Evolutionary conservation across 2,329 filamentous ascomycete genomes (phyloP).

Genomic region (Tolypocladium tundrense): DNA sequence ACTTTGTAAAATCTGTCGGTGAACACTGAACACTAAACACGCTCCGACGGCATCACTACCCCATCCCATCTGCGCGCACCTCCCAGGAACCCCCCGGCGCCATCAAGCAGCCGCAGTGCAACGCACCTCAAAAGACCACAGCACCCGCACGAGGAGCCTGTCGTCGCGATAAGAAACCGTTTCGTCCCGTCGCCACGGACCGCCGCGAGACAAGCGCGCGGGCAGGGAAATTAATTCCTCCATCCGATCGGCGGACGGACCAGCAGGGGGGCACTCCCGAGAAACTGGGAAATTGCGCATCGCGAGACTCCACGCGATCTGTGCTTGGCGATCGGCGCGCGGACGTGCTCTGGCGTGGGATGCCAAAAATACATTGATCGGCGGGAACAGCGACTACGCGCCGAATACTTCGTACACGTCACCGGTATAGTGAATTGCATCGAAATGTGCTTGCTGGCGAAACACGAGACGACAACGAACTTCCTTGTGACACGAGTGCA

Average conservation of each 20-base stretch:
- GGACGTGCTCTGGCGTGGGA: neutral
- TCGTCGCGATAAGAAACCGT: neutral
- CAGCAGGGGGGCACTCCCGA: neutral
- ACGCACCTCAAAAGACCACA: too few species aligned
- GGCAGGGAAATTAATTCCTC: too few species aligned
- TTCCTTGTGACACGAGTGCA: neutral
- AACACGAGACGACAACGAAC: neutral
- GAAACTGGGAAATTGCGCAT: neutral
- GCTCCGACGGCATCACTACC: too few species aligned
- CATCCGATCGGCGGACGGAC: neutral
- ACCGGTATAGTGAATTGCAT: too few species aligned
- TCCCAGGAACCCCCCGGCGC: too few species aligned
- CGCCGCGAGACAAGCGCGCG: neutral
- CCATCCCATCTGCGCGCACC: too few species aligned
- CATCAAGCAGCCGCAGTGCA: too few species aligned
- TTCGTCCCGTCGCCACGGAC: neutral
- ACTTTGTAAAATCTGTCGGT: too few species aligned
- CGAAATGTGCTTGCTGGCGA: neutral
- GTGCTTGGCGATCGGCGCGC: neutral
- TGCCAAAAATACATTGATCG: neutral
- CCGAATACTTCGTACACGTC: neutral
- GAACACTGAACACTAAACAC: too few species aligned
- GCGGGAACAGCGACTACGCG: neutral
- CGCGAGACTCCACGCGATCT: neutral
- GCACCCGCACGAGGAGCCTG: neutral